Conservation (phyloP, 2,329 filamentous ascomycete genomes). For the Thermothelomyces thermophilus region DNA sequence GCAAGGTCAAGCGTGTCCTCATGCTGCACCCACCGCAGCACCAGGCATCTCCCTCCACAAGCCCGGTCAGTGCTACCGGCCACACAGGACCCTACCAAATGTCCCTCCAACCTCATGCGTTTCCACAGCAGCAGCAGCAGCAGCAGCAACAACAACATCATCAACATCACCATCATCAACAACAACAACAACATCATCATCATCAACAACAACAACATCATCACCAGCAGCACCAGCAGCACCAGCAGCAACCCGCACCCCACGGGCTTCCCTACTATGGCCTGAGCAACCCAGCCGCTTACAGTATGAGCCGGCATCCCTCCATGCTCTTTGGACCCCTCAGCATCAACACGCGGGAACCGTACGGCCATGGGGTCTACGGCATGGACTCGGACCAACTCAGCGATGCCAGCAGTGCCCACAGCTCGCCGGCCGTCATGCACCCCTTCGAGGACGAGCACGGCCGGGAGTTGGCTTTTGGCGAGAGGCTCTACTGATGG, state of each 20-base stretch:
- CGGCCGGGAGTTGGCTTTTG: constrained; percentile 35
- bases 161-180: constrained; percentile 2
- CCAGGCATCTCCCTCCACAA: background rate
- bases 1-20: constrained; percentile 48
- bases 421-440: constrained; percentile 31
- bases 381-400: constrained; percentile 42
- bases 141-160: background rate
- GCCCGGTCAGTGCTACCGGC: background rate
- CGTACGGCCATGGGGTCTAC: constrained; percentile 30
- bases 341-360: background rate
- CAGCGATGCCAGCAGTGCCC: constrained; percentile 30
- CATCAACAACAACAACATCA: background rate
- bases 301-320: constrained; percentile 28
- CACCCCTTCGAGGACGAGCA: constrained; percentile 42
- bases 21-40: constrained; percentile 6
- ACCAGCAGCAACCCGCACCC: constrained; percentile 8
- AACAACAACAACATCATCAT: background rate
- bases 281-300: constrained; percentile 29
- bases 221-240: background rate
- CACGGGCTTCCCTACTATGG: constrained; percentile 23
- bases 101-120: constrained; percentile 8
- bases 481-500: constrained; percentile 39
- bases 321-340: background rate
- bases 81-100: constrained; percentile 6
- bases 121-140: constrained; percentile 5